Percentiles rank a stretch among this genome's conserved stretches.
Conservation (phyloP, 2,329 filamentous ascomycete genomes). For the Penicillium sp. region DNA sequence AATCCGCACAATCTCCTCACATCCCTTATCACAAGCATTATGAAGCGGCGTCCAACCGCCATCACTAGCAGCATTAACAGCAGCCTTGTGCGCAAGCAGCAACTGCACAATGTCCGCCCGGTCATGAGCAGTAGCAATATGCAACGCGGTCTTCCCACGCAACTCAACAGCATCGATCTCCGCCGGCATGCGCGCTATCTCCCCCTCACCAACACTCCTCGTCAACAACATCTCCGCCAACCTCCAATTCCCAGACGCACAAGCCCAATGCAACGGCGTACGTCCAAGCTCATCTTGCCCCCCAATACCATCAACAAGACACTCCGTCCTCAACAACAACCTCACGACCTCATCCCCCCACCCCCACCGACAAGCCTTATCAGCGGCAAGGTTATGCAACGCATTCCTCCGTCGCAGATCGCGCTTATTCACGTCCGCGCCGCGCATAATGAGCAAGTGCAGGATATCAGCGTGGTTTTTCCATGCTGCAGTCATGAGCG, state of each 20-base stretch:
- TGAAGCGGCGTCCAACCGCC: constrained; percentile 57
- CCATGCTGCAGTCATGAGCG: constrained; percentile 48
- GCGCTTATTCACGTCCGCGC: constrained; percentile 37
- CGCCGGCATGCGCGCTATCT: constrained; percentile 22
- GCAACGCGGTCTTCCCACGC: constrained; percentile 49
- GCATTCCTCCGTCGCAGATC: constrained; percentile 35
- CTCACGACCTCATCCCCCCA: constrained; percentile 50
- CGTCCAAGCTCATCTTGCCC: constrained; percentile 50
- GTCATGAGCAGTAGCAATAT: constrained; percentile 51
- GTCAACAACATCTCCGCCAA: constrained; percentile 52
- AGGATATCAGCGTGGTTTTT: constrained; percentile 43
- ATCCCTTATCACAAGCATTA: constrained; percentile 54
- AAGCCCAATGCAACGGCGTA: constrained; percentile 59
- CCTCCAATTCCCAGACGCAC: constrained; percentile 55
- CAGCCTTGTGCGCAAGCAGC: constrained; percentile 47
- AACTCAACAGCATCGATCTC: constrained; percentile 46
- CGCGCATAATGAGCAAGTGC: constrained; percentile 38
- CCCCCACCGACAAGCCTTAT: constrained; percentile 44
- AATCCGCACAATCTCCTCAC: constrained; percentile 45
- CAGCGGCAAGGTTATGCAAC: constrained; percentile 47
- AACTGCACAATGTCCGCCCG: constrained; percentile 39
- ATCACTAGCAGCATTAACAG: constrained; percentile 50
- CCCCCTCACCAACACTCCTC: constrained; percentile 18
- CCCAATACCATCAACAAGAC: constrained; percentile 42
- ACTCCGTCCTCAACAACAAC: constrained; percentile 41